Evolutionary conservation across 805 yeast genomes (phyloP), one percentile per base, ranked within the genome.

Genomic region (Nakazawaea peltata): DNA sequence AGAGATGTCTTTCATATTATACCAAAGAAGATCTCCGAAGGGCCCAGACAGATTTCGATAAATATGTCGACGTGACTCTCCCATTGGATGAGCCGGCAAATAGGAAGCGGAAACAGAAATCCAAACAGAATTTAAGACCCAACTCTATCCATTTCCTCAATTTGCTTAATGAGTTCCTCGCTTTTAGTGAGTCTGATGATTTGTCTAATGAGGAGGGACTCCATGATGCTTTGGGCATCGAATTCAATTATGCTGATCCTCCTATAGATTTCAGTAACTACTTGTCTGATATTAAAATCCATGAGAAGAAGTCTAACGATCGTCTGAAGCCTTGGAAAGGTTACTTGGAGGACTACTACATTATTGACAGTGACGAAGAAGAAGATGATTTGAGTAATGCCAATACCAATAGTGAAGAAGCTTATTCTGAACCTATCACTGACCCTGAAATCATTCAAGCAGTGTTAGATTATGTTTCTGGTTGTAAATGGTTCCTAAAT

Each of bases 51-150:
- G 40, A 37, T 21, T 37, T 37, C 19, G 35, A 37, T 17, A 28
- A 25, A 19, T 23, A 33, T 28, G 17, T 19, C 19, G 36, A 32
- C 10, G 32, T 33, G 24, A 32, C 21, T n/a, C 15, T 37, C 18
- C 9, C 40, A 3, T 5, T 17, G 24, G 33, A 35, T 18, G 38
- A 34, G 58, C 23, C 69, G 10, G 14, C 5, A 6, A 9, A 5
- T 8, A 17, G n/a, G 5, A 9, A 6, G 9, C 22, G 5, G 15
- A 9, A 7, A 19, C 22, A 6, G 10, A 28, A 19, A 19, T 19
- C 32, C 12, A 6, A 13, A 62, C 45, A 26, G 41, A 3, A 44
- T 42, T 1, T 53, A 46, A 28, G 67, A 61, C 35, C 45, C 61
- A 41, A 49, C 3, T 39, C 46, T 9, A 45, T 47, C 4, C 31